Percentiles rank a stretch among this genome's conserved stretches.
Evolutionary conservation across 2,329 filamentous ascomycete genomes (phyloP).

Genomic region (Botrytis fragariae): DNA sequence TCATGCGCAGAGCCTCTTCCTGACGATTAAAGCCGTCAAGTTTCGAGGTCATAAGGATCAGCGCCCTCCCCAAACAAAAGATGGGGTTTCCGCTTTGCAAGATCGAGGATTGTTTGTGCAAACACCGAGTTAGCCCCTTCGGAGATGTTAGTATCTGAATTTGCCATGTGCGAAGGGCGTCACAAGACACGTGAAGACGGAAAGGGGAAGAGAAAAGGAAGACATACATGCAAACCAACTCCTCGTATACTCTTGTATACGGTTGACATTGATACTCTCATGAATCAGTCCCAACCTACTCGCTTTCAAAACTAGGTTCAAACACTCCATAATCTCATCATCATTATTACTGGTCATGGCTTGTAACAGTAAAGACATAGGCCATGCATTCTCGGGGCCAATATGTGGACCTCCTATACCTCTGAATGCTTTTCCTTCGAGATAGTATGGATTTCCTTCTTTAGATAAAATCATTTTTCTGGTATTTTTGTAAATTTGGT

Average conservation of each 20-base stretch:
- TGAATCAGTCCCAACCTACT: constrained; percentile 80
- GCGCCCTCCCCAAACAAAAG: constrained; percentile 71
- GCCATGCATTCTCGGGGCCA: constrained; percentile 89
- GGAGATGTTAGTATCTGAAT: not conserved
- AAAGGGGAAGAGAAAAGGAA: not conserved
- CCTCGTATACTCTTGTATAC: constrained; percentile 66
- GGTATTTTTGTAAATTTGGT: constrained; percentile 83
- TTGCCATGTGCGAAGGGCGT: not conserved
- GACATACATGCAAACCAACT: constrained; percentile 83
- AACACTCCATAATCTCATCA: constrained; percentile 70
- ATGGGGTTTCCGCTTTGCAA: constrained; percentile 85
- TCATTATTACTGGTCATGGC: constrained; percentile 86
- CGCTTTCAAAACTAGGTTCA: constrained; percentile 72
- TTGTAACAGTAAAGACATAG: constrained; percentile 90
- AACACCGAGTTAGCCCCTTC: constrained; percentile 91
- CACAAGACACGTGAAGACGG: not conserved
- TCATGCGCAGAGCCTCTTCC: not conserved
- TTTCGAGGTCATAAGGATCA: constrained; percentile 53
- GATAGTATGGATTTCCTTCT: constrained; percentile 75
- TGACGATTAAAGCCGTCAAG: not conserved
- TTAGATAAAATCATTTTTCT: constrained; percentile 58
- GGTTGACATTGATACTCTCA: constrained; percentile 85
- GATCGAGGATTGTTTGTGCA: constrained; percentile 83
- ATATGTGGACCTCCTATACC: constrained; percentile 82
- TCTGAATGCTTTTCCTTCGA: constrained; percentile 71